Percentiles rank a stretch among this genome's conserved stretches.
Conservation (phyloP, 108 stramenopile genomes). For the Cyclotella choctawhatcheeana region DNA sequence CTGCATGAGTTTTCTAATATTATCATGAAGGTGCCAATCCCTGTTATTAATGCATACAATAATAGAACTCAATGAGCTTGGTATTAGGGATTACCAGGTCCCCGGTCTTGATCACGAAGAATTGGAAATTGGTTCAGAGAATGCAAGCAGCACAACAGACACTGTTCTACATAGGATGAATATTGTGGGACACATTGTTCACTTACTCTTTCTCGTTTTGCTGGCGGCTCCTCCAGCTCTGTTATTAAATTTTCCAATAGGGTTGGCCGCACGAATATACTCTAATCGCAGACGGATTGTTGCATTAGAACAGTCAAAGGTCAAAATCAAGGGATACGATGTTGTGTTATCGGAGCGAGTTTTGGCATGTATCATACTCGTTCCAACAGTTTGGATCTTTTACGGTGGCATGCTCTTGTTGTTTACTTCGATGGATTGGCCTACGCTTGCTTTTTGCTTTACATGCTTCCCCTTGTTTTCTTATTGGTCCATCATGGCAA, state of each 20-base stretch:
- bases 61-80: slow-evolving; percentile 84
- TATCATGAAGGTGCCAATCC: too few species aligned
- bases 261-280: slow-evolving; percentile 86
- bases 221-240: slow-evolving; percentile 89
- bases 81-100: slow-evolving; percentile 93
- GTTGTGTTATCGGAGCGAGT: slow-evolving; percentile 97
- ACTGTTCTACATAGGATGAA: slow-evolving; percentile 72
- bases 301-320: slow-evolving; percentile 91
- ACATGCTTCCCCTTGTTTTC: slow-evolving; percentile 92
- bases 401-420: slow-evolving; percentile 77
- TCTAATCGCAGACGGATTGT: slow-evolving; percentile 85
- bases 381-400: slow-evolving; percentile 91
- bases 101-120: slow-evolving; percentile 51
- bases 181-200: slow-evolving; percentile 83
- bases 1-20: too few species aligned
- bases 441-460: slow-evolving; percentile 80
- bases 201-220: slow-evolving; percentile 76
- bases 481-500: slow-evolving; percentile 90
- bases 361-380: slow-evolving; percentile 93
- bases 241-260: slow-evolving; percentile 93
- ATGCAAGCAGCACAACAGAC: slow-evolving; percentile 59
- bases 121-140: slow-evolving; percentile 62
- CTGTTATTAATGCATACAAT: too few species aligned
- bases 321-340: slow-evolving; percentile 93
- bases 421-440: slow-evolving; percentile 79